These are phyloP conservation scores for Aristolochia californica DNA, from an alignment of 164 flowering plant genomes.

Conservation along the genomic window DNA sequence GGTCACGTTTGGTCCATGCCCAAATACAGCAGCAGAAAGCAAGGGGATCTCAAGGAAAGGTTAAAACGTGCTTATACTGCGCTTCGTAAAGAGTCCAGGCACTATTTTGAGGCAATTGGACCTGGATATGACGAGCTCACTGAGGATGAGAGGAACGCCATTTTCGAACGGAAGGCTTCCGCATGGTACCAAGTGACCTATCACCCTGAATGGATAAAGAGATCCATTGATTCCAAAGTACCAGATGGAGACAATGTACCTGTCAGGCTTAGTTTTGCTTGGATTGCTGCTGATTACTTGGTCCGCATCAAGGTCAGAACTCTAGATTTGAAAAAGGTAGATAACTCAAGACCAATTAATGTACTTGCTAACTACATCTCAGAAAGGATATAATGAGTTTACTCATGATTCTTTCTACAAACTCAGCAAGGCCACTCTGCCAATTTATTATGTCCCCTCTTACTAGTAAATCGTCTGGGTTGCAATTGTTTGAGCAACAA, in stretches of 20 bases:
- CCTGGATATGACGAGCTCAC: constrained; percentile 23
- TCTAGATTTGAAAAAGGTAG: constrained; percentile 12
- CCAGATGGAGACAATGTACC: constrained; percentile 18
- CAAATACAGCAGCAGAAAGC: constrained; percentile 55
- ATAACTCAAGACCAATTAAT: constrained; percentile 48
- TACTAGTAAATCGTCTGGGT: too few relatives aligned
- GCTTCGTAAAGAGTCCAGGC: constrained; percentile 58
- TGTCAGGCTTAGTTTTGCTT: constrained; percentile 69
- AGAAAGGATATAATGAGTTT: constrained; percentile 31
- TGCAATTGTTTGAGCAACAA: too few relatives aligned
- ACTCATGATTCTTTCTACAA: too few relatives aligned
- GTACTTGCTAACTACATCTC: constrained; percentile 43
- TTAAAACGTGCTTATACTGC: constrained; percentile 59
- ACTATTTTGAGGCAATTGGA: constrained; percentile 43
- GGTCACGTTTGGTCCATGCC: constrained; percentile 95
- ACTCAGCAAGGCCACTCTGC: not conserved
- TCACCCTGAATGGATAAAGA: constrained; percentile 60
- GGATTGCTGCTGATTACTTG: constrained; percentile 88
- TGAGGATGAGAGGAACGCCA: constrained; percentile 42
- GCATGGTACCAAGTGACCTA: constrained; percentile 95
- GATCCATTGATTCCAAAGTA: constrained; percentile 30
- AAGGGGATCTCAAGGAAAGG: constrained; percentile 76
- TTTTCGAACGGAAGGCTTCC: constrained; percentile 77
- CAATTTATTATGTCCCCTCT: too few relatives aligned
- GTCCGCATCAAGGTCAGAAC: constrained; percentile 61